A percentile compares a stretch with the other conserved stretches of the same genome.
These are phyloP conservation scores for Phytophthora hybrid DNA, from an alignment of 352 stramenopile species.

Conservation along the genomic window DNA sequence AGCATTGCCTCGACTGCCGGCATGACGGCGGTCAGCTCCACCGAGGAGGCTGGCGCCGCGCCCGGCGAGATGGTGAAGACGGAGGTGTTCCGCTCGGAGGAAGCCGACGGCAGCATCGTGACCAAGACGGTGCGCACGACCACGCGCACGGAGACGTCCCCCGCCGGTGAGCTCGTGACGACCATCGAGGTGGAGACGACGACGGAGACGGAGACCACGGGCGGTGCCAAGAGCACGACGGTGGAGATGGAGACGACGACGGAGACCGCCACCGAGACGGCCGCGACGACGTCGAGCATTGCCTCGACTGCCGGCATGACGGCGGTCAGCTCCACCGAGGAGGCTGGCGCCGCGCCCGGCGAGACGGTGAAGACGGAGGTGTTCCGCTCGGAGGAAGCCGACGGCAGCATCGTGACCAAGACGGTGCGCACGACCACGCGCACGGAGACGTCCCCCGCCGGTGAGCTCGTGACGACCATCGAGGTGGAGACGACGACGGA, in stretches of 20 bases:
- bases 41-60: slow-evolving; percentile 15
- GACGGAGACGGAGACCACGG: slow-evolving; percentile 3
- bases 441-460: too few relatives aligned
- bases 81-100: slow-evolving; percentile 4
- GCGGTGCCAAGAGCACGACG: slow-evolving; percentile 3
- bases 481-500: slow-evolving; percentile 14
- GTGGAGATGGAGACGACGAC: not conserved
- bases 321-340: slow-evolving; percentile 6
- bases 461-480: slow-evolving; percentile 17
- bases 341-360: not conserved
- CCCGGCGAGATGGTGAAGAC: slow-evolving; percentile 17
- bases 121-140: slow-evolving; percentile 13
- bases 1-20: slow-evolving; percentile 1
- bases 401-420: slow-evolving; percentile 10
- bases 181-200: not conserved
- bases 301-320: slow-evolving; percentile 7
- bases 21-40: slow-evolving; percentile 15
- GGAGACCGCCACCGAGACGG: too few relatives aligned
- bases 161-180: not conserved
- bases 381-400: slow-evolving; percentile 10
- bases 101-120: slow-evolving; percentile 6
- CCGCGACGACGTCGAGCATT: not conserved
- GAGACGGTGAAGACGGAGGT: slow-evolving; percentile 9
- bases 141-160: too few relatives aligned
- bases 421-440: not conserved